Percentiles rank a stretch among this genome's conserved stretches.
Evolutionary conservation across 2,329 filamentous ascomycete species (phyloP).

Genomic region (Penicillium sp.): DNA sequence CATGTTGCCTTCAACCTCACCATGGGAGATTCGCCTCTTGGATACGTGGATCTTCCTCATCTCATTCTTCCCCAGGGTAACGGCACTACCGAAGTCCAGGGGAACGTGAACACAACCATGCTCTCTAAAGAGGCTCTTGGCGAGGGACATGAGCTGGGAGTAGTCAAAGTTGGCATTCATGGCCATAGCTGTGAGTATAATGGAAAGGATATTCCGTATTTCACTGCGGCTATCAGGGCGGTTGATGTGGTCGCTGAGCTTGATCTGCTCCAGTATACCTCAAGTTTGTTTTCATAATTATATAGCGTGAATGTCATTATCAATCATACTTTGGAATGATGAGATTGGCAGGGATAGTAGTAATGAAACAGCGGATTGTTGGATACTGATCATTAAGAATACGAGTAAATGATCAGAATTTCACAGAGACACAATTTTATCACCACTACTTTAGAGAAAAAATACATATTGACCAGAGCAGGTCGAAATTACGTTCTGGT

Average conservation of each 20-base stretch:
- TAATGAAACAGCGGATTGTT: no score
- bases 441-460: no score
- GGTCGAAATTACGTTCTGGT: no score
- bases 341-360: no score
- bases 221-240: slow-evolving; percentile 21
- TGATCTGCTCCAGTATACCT: slow-evolving; percentile 21
- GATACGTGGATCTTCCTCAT: slow-evolving; percentile 22
- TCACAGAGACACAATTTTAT: no score
- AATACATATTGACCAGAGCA: no score
- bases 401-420: no score
- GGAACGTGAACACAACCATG: slow-evolving; percentile 16
- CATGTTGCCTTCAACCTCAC: slow-evolving; percentile 24
- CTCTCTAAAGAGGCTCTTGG: slow-evolving; percentile 19
- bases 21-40: slow-evolving; percentile 15
- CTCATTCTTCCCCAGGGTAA: slow-evolving; percentile 14
- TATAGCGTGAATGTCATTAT: no score
- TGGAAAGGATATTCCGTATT: slow-evolving; percentile 25
- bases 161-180: slow-evolving; percentile 20
- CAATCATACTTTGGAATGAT: no score
- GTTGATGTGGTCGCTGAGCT: slow-evolving; percentile 15
- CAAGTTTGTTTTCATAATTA: slow-evolving; percentile 9
- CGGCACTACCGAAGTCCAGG: slow-evolving; percentile 12
- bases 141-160: slow-evolving; percentile 14
- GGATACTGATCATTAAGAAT: no score
- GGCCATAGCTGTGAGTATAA: slow-evolving; percentile 24